Evolutionary conservation across 495 filamentous ascomycete genomes (phyloP), one percentile per base, ranked within the genome.

Genomic region (Penicillium bialowiezense): DNA sequence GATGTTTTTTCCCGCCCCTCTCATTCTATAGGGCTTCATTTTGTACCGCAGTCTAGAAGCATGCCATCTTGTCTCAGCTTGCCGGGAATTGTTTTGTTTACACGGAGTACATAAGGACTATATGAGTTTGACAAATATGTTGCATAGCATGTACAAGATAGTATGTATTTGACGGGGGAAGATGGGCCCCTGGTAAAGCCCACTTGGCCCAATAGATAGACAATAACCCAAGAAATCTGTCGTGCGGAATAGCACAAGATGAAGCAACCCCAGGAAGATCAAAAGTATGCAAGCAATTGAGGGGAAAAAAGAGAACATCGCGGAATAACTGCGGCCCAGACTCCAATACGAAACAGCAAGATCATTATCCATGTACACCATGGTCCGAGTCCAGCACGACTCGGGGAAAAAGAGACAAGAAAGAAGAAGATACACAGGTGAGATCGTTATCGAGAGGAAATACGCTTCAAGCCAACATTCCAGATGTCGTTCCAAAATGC

Each of bases 401-500:
- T 40, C 34, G 39, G 8, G 8, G 12, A 10, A 13, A 10, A 32
- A 32, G 29, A 28, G 24, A 28, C 9, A n/a, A n/a, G 24, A 28
- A 28, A 5, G 7, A 32, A 44, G 42, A 47, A 54, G 55, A 59
- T 59, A 51, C 48, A 66, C 54, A 58, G 43, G 51, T 37, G 37
- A 51, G 51, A 37, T 55, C 51, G 59, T 62, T 28, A 46, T 62
- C 53, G 58, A 42, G 28, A 26, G 49, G 50, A 59, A 19, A 39
- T 33, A 42, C n/a, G 19, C 33, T 34, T 24, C 35, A 38, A 51
- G 41, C 24, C 50, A 48, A 51, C 67, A 70, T 70, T 55, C 67
- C 67, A 65, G 65, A 69, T 65, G 63, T 59, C 50, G 48, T 47
- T 40, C 12, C 31, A 52, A 41, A 28, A 26, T 26, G 44, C 48